These are phyloP conservation scores for Chlamydomonas asymmetrica DNA, from an alignment of 139 green algal genomes.

Conservation along the genomic window DNA sequence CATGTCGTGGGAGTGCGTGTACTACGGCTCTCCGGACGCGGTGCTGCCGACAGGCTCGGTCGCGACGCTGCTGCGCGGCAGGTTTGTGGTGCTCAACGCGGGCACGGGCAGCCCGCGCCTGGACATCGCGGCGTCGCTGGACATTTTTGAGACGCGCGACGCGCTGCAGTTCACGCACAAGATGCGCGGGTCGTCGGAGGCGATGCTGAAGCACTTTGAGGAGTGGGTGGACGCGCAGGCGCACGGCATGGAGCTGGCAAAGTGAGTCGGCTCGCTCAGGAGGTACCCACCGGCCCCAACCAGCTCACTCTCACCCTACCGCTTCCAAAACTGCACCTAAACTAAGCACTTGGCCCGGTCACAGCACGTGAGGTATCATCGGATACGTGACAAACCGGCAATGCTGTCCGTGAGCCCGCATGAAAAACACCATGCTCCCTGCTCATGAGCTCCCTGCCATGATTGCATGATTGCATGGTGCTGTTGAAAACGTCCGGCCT, in stretches of 20 bases:
- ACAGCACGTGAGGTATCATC: too few relatives aligned
- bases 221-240: conserved; percentile 66
- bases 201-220: conserved; percentile 65
- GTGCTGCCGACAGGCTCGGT: conserved; percentile 45
- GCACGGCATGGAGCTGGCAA: conserved; percentile 69
- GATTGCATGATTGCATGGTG: too few relatives aligned
- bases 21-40: conserved; percentile 52
- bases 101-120: conserved; percentile 67
- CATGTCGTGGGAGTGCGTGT: conserved; percentile 60
- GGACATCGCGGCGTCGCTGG: conserved; percentile 60
- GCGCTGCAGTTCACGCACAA: conserved; percentile 57
- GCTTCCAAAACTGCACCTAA: too few relatives aligned
- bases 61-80: conserved; percentile 32
- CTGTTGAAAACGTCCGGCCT: too few relatives aligned
- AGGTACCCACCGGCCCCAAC: neutral
- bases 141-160: conserved; percentile 55
- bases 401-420: too few relatives aligned
- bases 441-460: too few relatives aligned
- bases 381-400: too few relatives aligned
- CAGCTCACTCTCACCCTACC: neutral
- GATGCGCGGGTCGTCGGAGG: conserved; percentile 45
- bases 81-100: conserved; percentile 58
- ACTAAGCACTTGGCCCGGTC: too few relatives aligned
- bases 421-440: too few relatives aligned
- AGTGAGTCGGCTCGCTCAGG: too few relatives aligned